Evolutionary conservation across 2,329 filamentous ascomycete species (phyloP), one percentile per base, ranked within the genome.

Genomic region (Xylariaceae sp.): DNA sequence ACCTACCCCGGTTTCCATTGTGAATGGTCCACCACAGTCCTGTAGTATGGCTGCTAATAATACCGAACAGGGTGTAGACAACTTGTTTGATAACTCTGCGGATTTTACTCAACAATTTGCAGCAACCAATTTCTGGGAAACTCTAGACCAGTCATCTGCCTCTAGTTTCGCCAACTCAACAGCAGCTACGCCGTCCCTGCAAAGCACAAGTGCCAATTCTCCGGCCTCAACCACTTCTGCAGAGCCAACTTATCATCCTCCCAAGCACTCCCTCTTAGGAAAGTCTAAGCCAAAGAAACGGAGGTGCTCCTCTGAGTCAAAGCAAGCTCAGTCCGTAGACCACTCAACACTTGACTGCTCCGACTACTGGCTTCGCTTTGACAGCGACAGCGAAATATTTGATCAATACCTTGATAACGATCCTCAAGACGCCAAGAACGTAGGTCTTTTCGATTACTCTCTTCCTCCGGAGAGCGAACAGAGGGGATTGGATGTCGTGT

Each of bases 361-460:
- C 37, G 63, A 65, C 50, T 65, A 65, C 51, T 65, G 63, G 62
- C 59, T 65, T 47, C 62, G 60, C 45, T 65, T 65, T 44, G 63
- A 65, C 22, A 65, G 63, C 39, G 63, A 65, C 48, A 62, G 60
- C 57, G 63, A 65, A 48, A 64, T 59, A 47, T 37, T 61, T 37
- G 54, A 59, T 40, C 51, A 49, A 35, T 47, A 54, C 3, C 47
- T 53, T 25, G 57, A 58, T 16, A 53, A 52, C 32, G 49, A 52
- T 40, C 34, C 44, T 22, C 48, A 54, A 34, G 51, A 53, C 47
- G 50, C 44, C 41, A 52, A 52, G 50, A 52, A 52, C 55, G 59
- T 62, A 55, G 58, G 59, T 58, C 43, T 45, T 38, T 32, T 44
- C 44, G 48, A 40, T 45, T 49, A 45, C 48, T 44, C 47, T 39